Conservation (phyloP, 2,329 filamentous ascomycete species). For the Mycogone perniciosa region DNA sequence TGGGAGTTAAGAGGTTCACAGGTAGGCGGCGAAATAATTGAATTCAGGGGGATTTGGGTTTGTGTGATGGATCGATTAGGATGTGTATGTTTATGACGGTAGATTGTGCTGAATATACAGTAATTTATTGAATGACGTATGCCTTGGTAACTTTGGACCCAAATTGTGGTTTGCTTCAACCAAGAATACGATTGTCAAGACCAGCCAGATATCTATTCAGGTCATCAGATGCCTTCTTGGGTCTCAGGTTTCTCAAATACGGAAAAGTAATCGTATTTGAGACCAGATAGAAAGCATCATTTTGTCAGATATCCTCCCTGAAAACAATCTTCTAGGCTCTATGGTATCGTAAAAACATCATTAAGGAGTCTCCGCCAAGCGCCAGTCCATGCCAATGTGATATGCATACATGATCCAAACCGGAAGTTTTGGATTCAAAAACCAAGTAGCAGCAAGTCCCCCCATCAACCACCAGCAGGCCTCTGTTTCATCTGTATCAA, state of each 20-base stretch:
- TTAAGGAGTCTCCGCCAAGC: conserved; percentile 13
- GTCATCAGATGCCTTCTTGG: no score
- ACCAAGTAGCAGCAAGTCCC: not conserved
- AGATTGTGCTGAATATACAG: not conserved
- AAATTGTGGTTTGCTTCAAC: no score
- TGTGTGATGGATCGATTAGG: not conserved
- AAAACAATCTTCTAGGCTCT: conserved; percentile 10
- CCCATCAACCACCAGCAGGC: conserved; percentile 25
- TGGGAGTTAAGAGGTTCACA: not conserved
- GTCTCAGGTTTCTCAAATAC: no score
- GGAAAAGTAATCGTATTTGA: no score
- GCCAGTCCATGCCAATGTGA: conserved; percentile 19
- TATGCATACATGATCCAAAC: not conserved
- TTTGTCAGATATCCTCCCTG: no score
- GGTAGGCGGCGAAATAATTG: not conserved
- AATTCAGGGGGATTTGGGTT: not conserved
- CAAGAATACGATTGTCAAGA: no score
- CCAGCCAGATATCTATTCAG: no score
- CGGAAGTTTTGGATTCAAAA: not conserved
- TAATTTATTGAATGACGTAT: not conserved
- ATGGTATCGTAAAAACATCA: conserved; percentile 23
- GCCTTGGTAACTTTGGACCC: no score
- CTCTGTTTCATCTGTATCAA: conserved; percentile 35
- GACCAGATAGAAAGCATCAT: not conserved
- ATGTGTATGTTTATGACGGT: not conserved